phyloP scores from a whole-genome alignment of 2,329 filamentous ascomycete genomes.

The Pseudogymnoascus sp. region DNA sequence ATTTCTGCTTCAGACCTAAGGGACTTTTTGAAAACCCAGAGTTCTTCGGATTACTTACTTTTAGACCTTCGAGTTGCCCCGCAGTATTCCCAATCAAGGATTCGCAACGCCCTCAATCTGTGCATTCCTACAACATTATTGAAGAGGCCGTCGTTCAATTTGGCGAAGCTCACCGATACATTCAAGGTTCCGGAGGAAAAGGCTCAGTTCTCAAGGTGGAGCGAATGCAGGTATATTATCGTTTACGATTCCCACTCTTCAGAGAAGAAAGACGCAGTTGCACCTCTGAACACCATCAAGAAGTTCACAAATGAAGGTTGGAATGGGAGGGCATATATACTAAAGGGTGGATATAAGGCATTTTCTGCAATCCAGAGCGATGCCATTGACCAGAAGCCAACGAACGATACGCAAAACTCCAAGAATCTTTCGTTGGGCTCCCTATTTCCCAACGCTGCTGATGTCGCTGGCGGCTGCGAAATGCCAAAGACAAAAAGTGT shows the following conservation, averaged over 20 bases:
- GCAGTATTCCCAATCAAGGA: conserved; percentile 68
- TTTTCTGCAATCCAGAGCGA: conserved; percentile 64
- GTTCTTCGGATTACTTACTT: conserved; percentile 47
- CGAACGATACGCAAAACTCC: conserved; percentile 31
- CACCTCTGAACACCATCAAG: conserved; percentile 80
- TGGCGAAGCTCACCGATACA: conserved; percentile 79
- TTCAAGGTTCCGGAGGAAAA: conserved; percentile 69
- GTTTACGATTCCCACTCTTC: conserved; percentile 79
- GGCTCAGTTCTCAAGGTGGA: conserved; percentile 71
- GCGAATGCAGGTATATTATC: conserved; percentile 65
- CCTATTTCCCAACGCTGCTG: conserved; percentile 49
- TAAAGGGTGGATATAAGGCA: conserved; percentile 74
- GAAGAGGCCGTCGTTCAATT: conserved; percentile 84
- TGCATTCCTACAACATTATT: conserved; percentile 93
- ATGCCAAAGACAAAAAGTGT: conserved; percentile 65
- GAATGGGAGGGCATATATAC: conserved; percentile 63
- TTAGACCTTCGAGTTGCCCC: conserved; percentile 84
- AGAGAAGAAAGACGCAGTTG: conserved; percentile 72
- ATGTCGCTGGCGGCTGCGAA: conserved; percentile 83
- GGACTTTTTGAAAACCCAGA: conserved; percentile 45
- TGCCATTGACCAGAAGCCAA: conserved; percentile 50
- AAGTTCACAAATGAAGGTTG: conserved; percentile 88
- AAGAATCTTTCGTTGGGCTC: conserved; percentile 47
- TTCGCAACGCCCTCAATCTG: conserved; percentile 77
- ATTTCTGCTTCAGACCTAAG: conserved; percentile 50